Conservation (phyloP, 352 stramenopile genomes). For the Globisporangium emineosum region DNA sequence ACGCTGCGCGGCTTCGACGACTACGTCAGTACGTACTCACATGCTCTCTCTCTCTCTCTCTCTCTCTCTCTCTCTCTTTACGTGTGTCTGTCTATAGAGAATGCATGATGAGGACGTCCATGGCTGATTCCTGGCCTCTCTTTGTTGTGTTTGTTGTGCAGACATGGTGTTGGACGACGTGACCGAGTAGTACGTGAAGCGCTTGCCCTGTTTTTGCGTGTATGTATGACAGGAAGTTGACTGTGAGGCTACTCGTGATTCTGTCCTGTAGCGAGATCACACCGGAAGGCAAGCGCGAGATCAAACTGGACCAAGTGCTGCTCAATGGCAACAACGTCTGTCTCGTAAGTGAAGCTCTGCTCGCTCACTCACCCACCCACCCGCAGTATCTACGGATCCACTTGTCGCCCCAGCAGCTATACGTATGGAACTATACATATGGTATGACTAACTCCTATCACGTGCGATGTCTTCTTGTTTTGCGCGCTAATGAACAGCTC, state of each 20-base stretch:
- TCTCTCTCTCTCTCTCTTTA: not conserved
- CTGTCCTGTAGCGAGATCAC: constrained; percentile 66
- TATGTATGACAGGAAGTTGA: not conserved
- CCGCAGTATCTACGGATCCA: too few relatives aligned
- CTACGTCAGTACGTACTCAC: constrained; percentile 92
- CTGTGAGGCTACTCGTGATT: not conserved
- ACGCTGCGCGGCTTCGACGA: constrained; percentile 95
- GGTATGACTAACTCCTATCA: not conserved
- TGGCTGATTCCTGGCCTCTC: not conserved
- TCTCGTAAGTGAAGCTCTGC: constrained; percentile 49
- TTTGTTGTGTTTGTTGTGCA: constrained; percentile 19
- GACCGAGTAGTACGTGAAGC: constrained; percentile 86
- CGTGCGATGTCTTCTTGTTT: not conserved
- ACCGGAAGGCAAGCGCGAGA: constrained; percentile 81
- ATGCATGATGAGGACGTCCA: not conserved
- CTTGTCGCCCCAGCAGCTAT: too few relatives aligned
- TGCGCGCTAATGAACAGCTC: constrained; percentile 33
- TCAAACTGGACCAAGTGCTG: constrained; percentile 94
- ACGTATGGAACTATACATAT: too few relatives aligned
- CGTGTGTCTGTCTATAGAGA: not conserved
- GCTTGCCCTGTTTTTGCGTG: constrained; percentile 1
- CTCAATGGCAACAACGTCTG: constrained; percentile 99
- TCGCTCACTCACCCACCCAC: not conserved
- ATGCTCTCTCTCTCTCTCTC: not conserved
- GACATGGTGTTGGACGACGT: constrained; percentile 94